Percentiles rank a stretch among this genome's conserved stretches.
These are phyloP conservation scores for Tricholomella constricta DNA, from an alignment of 768 basidiomycete species.

Conservation along the genomic window DNA sequence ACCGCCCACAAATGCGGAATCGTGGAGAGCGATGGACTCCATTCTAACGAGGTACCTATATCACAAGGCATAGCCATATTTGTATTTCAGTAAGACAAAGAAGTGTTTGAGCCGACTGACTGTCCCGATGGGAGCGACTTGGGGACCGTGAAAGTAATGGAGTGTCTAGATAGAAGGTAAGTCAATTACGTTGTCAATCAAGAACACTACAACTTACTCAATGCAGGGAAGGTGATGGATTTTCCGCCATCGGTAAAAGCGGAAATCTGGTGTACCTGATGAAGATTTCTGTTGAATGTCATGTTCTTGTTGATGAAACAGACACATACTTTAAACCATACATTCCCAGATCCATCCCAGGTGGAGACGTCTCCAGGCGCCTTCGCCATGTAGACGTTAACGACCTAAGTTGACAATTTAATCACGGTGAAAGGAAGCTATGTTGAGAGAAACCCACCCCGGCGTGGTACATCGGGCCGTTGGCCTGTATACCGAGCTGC, in stretches of 20 bases:
- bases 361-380: slow-evolving; percentile 33
- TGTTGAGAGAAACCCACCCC: slow-evolving; percentile 20
- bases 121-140: slow-evolving; percentile 15
- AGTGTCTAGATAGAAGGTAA: slow-evolving; percentile 15
- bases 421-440: no score
- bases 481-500: slow-evolving; percentile 32
- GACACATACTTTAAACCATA: slow-evolving; percentile 46
- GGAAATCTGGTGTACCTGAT: slow-evolving; percentile 40
- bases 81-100: not conserved
- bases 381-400: slow-evolving; percentile 38
- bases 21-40: slow-evolving; percentile 15
- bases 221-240: slow-evolving; percentile 38
- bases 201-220: not conserved
- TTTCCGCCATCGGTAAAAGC: slow-evolving; percentile 42
- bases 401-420: slow-evolving; percentile 13
- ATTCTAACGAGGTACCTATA: slow-evolving; percentile 15
- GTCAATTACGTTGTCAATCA: not conserved
- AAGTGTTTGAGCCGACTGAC: not conserved
- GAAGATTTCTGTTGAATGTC: no score
- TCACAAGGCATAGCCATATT: not conserved
- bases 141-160: slow-evolving; percentile 12
- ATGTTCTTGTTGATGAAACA: no score
- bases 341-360: slow-evolving; percentile 42
- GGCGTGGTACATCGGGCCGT: slow-evolving; percentile 35
- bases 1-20: slow-evolving; percentile 9